Evolutionary conservation across 106 monocot species (phyloP), one percentile per base, ranked within the genome.

Genomic region (Acanthochlamys bracteata): DNA sequence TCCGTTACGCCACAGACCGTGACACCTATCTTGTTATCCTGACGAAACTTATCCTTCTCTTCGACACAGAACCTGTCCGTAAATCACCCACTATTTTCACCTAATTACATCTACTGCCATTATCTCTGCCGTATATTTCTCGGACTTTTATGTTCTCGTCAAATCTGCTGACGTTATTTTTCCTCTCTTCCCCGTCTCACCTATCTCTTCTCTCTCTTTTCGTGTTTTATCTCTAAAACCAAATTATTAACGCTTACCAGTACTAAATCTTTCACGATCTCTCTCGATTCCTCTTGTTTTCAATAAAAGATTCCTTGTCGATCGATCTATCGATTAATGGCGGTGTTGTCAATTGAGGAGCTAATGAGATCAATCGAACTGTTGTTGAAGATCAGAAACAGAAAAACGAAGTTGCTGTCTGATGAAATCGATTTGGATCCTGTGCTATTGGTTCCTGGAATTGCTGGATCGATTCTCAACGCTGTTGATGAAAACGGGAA

Each of bases 391-490:
- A 17, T 76, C 61, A 41, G 53, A 7, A 80, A 77, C 61, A 41
- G 53, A 7, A 76, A 80, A 64, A 71, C 80, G 68, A 73, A 64
- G 71, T 10, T 24, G 27, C 76, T 79, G 7, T 41, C 55, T 11
- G 49, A 77, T 19, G 51, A 80, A 42, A 79, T 76, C 21, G 45
- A 83, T 55, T 79, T 87, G 49, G 87, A 87, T 43, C 87, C 82
- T 13, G 83, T 87, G 7, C 66, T 87, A 39, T 65, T 87, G 16
- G 87, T 87, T 27, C 87, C 87, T 14, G 87, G 83, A 13, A 87
- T 87, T 61, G 80, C 83, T 53, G 87, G 87, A 4, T 77, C 87
- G 19, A 69, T 87, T 2, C 66, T 87, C 47, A 58, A 87, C 25
- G 79, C 82, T 0, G 79, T 77, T 0, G 82, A 83, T 55, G 80